Evolutionary conservation across 2,329 filamentous ascomycete species (phyloP), one percentile per base, ranked within the genome.

Genomic region (Aspergillus awamori): DNA sequence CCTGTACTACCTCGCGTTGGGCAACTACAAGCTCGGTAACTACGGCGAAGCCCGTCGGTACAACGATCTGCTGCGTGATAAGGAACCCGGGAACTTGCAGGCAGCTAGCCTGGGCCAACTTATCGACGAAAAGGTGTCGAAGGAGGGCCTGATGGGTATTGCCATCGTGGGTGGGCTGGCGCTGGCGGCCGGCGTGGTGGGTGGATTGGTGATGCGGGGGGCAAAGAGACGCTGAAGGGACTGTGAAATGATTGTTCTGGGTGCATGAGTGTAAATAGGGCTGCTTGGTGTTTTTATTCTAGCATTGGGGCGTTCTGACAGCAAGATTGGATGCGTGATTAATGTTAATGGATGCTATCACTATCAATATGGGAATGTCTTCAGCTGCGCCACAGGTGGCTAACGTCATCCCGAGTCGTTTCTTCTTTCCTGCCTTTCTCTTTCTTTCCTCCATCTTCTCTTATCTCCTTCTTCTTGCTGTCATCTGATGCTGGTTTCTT

Each of bases 1-100:
- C 75, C 90, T 99, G 63, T 99, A 97, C 83, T 99, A 99, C 80
- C 88, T 99, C 57, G 95, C 92, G 26, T 86, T 99, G 33, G 95
- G 95, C 65, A 97, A 98, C 83, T 98, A 94, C 86, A 98, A 98
- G 83, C 87, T 99, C 51, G 94, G 93, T 64, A 98, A 97, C 84
- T 99, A 97, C 78, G 93, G 89, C 63, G 95, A 99, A 76, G 94
- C 94, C 62, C 86, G 94, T 72, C 86, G 92, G 74, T 98, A 98
- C 81, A 99, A 99, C 77, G 94, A 98, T 73, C 84, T 94, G 53
- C 82, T 99, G 63, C 80, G 98, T 57, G 92, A 97, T 64, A 89
- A 94, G 76, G 95, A 99, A 80, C 92, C 93, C 8, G 87, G 86
- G 51, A 99, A 98, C 77, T 79, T 97, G 72, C 95, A 99, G 80